phyloP scores from a whole-genome alignment of 2,329 filamentous ascomycete species.

The Neonectria punicea region DNA sequence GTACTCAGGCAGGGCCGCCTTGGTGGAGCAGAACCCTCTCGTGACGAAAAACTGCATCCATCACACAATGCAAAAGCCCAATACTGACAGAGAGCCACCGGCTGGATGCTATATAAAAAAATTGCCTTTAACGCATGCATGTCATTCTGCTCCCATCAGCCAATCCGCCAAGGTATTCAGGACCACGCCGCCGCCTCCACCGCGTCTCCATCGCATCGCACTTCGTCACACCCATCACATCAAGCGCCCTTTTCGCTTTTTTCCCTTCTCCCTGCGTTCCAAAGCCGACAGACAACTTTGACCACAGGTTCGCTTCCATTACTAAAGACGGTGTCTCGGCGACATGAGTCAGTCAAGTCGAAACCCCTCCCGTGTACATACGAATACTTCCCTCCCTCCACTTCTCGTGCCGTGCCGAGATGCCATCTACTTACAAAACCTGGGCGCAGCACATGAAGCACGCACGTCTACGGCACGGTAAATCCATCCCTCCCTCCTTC shows the following conservation, averaged over 20 bases:
- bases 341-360: too few relatives aligned
- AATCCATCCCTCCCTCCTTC: constrained; percentile 6
- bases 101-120: background rate
- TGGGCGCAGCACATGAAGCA: constrained; percentile 12
- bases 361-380: too few relatives aligned
- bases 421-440: too few relatives aligned
- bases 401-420: background rate
- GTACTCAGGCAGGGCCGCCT: background rate
- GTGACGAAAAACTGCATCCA: background rate
- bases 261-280: background rate
- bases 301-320: background rate
- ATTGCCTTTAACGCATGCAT: background rate
- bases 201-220: background rate
- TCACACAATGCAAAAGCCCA: too few relatives aligned
- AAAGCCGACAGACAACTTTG: background rate
- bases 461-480: constrained; percentile 17
- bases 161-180: background rate
- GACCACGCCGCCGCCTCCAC: background rate
- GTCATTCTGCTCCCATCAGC: background rate
- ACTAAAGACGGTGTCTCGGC: background rate
- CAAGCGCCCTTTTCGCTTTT: background rate
- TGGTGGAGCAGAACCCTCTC: background rate
- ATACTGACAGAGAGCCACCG: background rate
- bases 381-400: background rate
- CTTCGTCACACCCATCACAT: background rate